phyloP scores from a whole-genome alignment of 768 basidiomycete genomes.

The Pilatotrama ljubarskyi region DNA sequence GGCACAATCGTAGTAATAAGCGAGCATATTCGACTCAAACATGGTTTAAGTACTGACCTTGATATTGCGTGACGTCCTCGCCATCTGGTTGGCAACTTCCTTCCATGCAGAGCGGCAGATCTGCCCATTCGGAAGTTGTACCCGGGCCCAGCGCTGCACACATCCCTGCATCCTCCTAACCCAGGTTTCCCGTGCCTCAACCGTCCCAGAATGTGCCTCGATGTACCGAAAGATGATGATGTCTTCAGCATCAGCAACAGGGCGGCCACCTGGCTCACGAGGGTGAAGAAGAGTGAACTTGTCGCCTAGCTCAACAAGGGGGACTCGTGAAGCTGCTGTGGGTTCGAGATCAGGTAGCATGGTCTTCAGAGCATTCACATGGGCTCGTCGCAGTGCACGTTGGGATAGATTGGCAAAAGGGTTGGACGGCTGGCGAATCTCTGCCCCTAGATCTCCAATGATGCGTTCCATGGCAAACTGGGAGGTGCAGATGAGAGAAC shows the following conservation, averaged over 20 bases:
- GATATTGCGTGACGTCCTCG: slow-evolving; percentile 28
- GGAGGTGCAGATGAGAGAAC: no score
- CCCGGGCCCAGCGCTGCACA: slow-evolving; percentile 8
- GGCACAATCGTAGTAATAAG: no score
- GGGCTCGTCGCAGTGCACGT: slow-evolving; percentile 21
- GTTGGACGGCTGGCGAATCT: slow-evolving; percentile 30
- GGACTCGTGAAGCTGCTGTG: not conserved
- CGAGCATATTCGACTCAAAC: no score
- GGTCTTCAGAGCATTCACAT: slow-evolving; percentile 27
- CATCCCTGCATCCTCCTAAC: not conserved
- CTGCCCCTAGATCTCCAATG: slow-evolving; percentile 30
- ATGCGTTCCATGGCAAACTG: no score
- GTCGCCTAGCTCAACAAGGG: not conserved
- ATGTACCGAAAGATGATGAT: not conserved
- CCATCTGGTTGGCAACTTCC: slow-evolving; percentile 30
- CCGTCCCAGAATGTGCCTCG: not conserved
- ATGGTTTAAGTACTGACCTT: slow-evolving; percentile 31
- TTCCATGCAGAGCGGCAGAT: slow-evolving; percentile 35
- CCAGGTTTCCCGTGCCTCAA: not conserved
- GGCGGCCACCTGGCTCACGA: not conserved
- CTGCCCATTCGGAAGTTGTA: slow-evolving; percentile 40
- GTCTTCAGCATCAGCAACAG: not conserved
- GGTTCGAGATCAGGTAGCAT: not conserved
- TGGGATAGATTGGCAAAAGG: slow-evolving; percentile 29
- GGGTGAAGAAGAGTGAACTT: not conserved